Base-by-base conservation (phyloP, 768 basidiomycete species). In the Exsudoporus frostii region DNA sequence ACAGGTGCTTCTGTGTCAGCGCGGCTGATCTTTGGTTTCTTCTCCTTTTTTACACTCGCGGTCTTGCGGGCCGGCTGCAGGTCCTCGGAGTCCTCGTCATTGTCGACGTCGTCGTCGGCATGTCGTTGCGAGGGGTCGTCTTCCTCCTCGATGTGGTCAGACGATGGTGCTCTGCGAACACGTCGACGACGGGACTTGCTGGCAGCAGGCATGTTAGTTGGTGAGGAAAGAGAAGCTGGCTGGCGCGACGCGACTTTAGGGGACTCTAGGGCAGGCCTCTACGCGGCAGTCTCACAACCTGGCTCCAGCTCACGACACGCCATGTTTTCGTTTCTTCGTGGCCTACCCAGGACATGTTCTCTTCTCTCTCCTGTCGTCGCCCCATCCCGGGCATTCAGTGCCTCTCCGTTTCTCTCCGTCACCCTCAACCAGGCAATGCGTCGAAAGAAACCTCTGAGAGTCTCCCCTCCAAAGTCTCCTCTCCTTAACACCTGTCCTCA, bases 381-480 rank as follows among this genome's bases (percentile, higher is more conserved):
- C 24, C 34, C 54, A 51, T 68, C 71, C 51, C 78, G 85, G 55
- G 68, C 79, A 15, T 90, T 92, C 70, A 86, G 86, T 57, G 67
- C 81, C 7, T 81, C 88, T 33, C 73, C 83, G 0, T 71, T 78
- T n/a, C 63, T 82, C 8, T 70, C 73, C 50, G 78, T 77, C 29
- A 96, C 94, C 1, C 80, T 96, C 61, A 94, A 94, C 72, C 93
- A 96, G 71, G 85, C 92, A 32, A 87, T 92, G 71, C 80, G 86
- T 20, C 81, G 89, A 36, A 91, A 91, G 74, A 77, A 80, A 57
- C 79, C 79, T 22, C 75, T 76, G 34, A 71, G 67, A 49, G 59
- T 72, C 48, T 74, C 76, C 59, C 66, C 74, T 15, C 61, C 71
- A 42, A 81, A 82, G 59, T 86, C 95, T 0, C 97, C 97, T 0